phyloP scores from a whole-genome alignment of 164 flowering plant genomes.

The Liquidambar formosana region DNA sequence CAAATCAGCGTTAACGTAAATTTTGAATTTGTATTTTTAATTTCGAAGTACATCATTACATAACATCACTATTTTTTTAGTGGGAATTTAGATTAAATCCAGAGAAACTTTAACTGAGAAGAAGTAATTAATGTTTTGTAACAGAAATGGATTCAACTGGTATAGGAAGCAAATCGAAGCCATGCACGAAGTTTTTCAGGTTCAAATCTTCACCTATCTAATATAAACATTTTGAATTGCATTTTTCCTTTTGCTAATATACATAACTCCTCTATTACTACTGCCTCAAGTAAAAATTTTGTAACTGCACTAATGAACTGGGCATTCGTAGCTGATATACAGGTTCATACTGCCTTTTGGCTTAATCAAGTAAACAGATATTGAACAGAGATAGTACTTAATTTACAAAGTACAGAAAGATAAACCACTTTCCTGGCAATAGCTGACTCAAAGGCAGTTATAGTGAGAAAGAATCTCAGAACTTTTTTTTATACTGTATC shows the following conservation, averaged over 20 bases:
- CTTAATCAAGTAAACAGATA: slow-evolving; percentile 8
- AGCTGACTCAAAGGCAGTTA: background rate
- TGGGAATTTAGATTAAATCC: too few species aligned
- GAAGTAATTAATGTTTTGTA: slow-evolving; percentile 39
- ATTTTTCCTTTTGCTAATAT: slow-evolving; percentile 1
- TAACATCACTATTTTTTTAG: too few species aligned
- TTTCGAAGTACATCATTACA: too few species aligned
- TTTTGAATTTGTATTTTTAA: too few species aligned
- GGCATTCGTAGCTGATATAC: slow-evolving; percentile 20
- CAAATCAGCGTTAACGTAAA: too few species aligned
- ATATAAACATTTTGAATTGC: slow-evolving; percentile 23
- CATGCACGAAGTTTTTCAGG: slow-evolving; percentile 90
- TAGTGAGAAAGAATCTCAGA: background rate
- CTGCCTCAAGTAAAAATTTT: background rate
- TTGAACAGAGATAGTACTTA: slow-evolving; percentile 11
- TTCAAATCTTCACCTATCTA: slow-evolving; percentile 55
- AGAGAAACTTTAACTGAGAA: slow-evolving; percentile 26
- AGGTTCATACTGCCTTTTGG: slow-evolving; percentile 24
- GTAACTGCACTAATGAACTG: slow-evolving; percentile 25
- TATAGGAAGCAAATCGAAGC: slow-evolving; percentile 64
- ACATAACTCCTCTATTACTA: slow-evolving; percentile 4
- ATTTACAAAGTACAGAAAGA: background rate
- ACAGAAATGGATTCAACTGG: slow-evolving; percentile 53
- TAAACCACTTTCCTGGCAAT: background rate
- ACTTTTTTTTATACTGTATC: background rate